Conservation (phyloP, 2,329 filamentous ascomycete genomes). For the Aspergillaceae sp. region DNA sequence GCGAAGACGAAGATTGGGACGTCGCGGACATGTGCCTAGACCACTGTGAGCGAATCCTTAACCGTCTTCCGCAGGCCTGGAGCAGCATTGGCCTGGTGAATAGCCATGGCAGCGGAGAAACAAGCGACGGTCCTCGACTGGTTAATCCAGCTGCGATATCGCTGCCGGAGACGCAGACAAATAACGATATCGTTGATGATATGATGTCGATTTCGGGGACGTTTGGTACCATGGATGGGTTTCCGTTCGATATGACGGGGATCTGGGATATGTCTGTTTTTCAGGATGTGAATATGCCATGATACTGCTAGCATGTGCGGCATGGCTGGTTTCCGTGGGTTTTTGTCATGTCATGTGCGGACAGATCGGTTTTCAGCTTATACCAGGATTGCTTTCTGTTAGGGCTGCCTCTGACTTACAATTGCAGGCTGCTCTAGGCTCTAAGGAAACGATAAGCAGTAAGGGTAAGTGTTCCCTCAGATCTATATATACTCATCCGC, state of each 20-base stretch:
- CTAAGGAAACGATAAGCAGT: too few relatives aligned
- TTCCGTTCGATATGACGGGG: slow-evolving; percentile 40
- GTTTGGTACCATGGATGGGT: slow-evolving; percentile 39
- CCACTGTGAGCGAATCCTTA: slow-evolving; percentile 39
- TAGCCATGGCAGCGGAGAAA: slow-evolving; percentile 9
- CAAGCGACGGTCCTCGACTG: slow-evolving; percentile 16
- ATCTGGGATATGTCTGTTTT: slow-evolving; percentile 39
- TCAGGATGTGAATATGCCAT: slow-evolving; percentile 28
- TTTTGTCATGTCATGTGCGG: background rate
- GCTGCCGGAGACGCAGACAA: slow-evolving; percentile 36
- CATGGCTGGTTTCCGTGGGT: background rate
- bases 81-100: slow-evolving; percentile 7
- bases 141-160: slow-evolving; percentile 33
- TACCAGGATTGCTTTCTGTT: too few relatives aligned
- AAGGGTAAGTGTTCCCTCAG: background rate
- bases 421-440: too few relatives aligned
- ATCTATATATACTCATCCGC: too few relatives aligned
- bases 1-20: slow-evolving; percentile 47
- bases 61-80: slow-evolving; percentile 25
- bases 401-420: too few relatives aligned
- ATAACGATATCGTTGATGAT: slow-evolving; percentile 39
- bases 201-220: slow-evolving; percentile 41
- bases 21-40: slow-evolving; percentile 48
- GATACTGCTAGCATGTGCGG: background rate
- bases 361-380: too few relatives aligned